Evolutionary conservation across 2,329 filamentous ascomycete genomes (phyloP).

Genomic region (Cercospora sp.): DNA sequence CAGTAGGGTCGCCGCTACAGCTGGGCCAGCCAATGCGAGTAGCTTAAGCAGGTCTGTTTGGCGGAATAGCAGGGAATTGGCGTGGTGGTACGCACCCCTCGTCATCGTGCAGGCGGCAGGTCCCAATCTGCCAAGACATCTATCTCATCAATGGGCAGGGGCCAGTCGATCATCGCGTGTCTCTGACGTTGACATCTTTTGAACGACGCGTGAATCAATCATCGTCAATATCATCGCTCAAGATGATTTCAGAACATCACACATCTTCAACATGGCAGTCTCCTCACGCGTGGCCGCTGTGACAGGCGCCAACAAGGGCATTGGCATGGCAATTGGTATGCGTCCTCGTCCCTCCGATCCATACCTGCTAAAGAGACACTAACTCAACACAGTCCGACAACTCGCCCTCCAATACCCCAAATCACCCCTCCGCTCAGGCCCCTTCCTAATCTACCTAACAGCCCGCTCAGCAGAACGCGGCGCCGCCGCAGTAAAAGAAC

Average conservation of each 20-base stretch:
- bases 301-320: slow-evolving; percentile 57
- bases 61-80: slow-evolving; percentile 14
- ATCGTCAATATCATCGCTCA: background rate
- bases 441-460: slow-evolving; percentile 56
- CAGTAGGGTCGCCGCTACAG: slow-evolving; percentile 11
- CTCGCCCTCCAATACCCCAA: slow-evolving; percentile 56
- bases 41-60: slow-evolving; percentile 7
- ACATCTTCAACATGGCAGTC: slow-evolving; percentile 28
- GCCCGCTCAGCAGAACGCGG: slow-evolving; percentile 52
- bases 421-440: slow-evolving; percentile 50
- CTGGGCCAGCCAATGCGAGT: slow-evolving; percentile 17
- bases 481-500: slow-evolving; percentile 47
- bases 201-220: slow-evolving; percentile 4
- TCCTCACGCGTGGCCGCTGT: slow-evolving; percentile 51
- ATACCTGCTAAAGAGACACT: background rate
- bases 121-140: background rate
- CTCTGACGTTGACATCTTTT: slow-evolving; percentile 9
- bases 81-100: background rate
- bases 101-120: slow-evolving; percentile 14
- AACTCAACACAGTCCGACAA: slow-evolving; percentile 46
- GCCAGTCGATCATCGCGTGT: slow-evolving; percentile 1
- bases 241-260: background rate
- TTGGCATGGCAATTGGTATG: slow-evolving; percentile 51
- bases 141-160: background rate
- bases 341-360: background rate